These are phyloP conservation scores for Blastobotrys illinoisensis DNA, from an alignment of 1,139 yeast genomes.

Conservation along the genomic window DNA sequence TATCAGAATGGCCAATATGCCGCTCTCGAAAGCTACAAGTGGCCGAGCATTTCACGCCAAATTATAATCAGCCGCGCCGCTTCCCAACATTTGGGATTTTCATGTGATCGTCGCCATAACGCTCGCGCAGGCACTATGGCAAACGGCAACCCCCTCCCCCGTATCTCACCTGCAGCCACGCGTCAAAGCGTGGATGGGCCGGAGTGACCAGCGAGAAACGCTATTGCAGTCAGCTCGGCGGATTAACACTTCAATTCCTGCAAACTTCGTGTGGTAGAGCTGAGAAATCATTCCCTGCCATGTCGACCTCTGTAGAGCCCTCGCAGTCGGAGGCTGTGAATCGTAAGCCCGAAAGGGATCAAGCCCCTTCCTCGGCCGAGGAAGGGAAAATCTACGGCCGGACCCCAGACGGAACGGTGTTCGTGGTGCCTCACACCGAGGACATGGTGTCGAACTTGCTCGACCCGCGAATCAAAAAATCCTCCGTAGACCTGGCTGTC, in stretches of 20 bases:
- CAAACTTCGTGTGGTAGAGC: background rate
- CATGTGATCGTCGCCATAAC: background rate
- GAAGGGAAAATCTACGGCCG: slow-evolving; percentile 17
- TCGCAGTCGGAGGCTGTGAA: background rate
- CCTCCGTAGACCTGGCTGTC: slow-evolving; percentile 59
- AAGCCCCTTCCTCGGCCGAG: background rate
- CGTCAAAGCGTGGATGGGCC: background rate
- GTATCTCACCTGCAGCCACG: background rate
- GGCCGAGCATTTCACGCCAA: background rate
- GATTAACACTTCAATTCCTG: background rate
- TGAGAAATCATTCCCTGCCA: background rate
- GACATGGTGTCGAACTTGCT: slow-evolving; percentile 82
- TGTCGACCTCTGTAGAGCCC: background rate
- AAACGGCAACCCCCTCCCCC: background rate
- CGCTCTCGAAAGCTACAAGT: too few relatives aligned
- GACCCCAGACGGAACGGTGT: slow-evolving; percentile 34
- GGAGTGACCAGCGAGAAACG: background rate
- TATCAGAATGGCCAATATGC: too few relatives aligned
- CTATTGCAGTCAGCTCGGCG: background rate
- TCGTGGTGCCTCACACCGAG: slow-evolving; percentile 71
- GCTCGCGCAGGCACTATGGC: background rate
- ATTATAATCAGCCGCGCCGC: background rate
- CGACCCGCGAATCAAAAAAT: slow-evolving; percentile 70
- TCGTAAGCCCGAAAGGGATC: background rate
- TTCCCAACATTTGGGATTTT: background rate